Percentiles rank a stretch among this genome's conserved stretches.
Evolutionary conservation across 306 rosid species (phyloP).

Genomic region (Boehmeria nivea): DNA sequence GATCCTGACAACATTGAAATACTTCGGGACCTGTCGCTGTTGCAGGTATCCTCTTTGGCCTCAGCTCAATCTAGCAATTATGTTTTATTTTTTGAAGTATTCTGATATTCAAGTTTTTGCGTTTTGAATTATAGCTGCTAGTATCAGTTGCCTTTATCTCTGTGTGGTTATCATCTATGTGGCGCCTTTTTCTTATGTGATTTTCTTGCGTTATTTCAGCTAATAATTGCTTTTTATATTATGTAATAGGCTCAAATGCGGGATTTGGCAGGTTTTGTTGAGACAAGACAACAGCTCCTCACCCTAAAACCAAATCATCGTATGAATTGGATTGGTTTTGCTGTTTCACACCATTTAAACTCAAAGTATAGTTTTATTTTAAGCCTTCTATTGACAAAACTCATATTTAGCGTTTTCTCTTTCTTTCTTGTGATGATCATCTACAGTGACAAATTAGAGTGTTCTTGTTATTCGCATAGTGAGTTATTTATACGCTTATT

Average conservation of each 20-base stretch:
- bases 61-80: too few relatives aligned
- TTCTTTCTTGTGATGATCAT: too few relatives aligned
- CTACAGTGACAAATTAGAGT: too few relatives aligned
- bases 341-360: conserved; percentile 91
- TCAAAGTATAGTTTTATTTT: conserved; percentile 50
- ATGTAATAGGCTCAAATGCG: conserved; percentile 90
- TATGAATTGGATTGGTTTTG: conserved; percentile 99
- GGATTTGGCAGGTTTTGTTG: conserved; percentile 93
- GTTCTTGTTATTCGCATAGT: too few relatives aligned
- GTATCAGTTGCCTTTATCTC: not conserved
- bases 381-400: conserved; percentile 9
- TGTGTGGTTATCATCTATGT: too few relatives aligned
- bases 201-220: conserved; percentile 1
- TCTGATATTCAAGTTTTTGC: too few relatives aligned
- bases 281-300: conserved; percentile 90
- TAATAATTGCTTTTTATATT: conserved; percentile 18
- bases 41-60: conserved; percentile 68
- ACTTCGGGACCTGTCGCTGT: conserved; percentile 80
- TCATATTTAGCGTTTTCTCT: not conserved
- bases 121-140: too few relatives aligned
- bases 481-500: too few relatives aligned
- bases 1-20: conserved; percentile 99
- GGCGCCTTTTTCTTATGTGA: not conserved
- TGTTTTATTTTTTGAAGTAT: too few relatives aligned
- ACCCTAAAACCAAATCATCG: conserved; percentile 96